Conservation (phyloP, 208 protist genomes). For the Crithidia fasciculata region DNA sequence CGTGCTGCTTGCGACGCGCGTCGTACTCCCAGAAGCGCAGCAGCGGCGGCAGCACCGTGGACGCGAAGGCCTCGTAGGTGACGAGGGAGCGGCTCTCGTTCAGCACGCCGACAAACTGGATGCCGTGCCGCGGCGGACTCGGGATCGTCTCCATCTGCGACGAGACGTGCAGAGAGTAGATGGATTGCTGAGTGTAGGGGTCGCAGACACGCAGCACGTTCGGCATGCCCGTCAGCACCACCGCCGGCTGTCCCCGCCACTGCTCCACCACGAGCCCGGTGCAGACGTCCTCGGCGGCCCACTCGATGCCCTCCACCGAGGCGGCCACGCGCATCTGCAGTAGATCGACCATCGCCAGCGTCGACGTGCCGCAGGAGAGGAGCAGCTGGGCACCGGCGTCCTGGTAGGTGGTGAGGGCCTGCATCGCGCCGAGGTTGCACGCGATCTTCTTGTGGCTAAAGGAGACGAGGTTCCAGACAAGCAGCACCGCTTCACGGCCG, state of each 20-base stretch:
- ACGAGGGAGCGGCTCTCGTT: conserved; percentile 70
- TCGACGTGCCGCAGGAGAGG: conserved; percentile 67
- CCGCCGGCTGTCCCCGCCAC: conserved; percentile 76
- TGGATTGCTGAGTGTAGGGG: conserved; percentile 82
- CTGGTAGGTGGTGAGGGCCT: conserved; percentile 43
- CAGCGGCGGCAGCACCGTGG: conserved; percentile 60
- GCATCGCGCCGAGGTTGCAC: conserved; percentile 36
- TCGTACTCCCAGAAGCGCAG: conserved; percentile 88
- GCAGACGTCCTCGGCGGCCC: conserved; percentile 69
- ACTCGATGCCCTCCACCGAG: conserved; percentile 83
- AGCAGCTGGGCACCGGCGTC: conserved; percentile 53
- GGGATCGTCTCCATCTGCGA: conserved; percentile 87
- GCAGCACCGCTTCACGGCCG: conserved; percentile 65
- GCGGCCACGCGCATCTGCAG: conserved; percentile 67
- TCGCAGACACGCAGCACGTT: conserved; percentile 86
- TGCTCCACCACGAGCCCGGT: conserved; percentile 71
- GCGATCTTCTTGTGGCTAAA: conserved; percentile 45
- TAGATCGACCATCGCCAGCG: conserved; percentile 71
- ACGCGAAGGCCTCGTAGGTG: conserved; percentile 82
- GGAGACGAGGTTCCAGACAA: conserved; percentile 74
- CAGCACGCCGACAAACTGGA: conserved; percentile 76
- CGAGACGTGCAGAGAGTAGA: conserved; percentile 90
- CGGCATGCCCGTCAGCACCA: conserved; percentile 80
- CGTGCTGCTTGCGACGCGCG: conserved; percentile 50
- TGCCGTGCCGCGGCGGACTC: conserved; percentile 70